phyloP scores from a whole-genome alignment of 441 rosid species.

The Flueggea neowawraea region DNA sequence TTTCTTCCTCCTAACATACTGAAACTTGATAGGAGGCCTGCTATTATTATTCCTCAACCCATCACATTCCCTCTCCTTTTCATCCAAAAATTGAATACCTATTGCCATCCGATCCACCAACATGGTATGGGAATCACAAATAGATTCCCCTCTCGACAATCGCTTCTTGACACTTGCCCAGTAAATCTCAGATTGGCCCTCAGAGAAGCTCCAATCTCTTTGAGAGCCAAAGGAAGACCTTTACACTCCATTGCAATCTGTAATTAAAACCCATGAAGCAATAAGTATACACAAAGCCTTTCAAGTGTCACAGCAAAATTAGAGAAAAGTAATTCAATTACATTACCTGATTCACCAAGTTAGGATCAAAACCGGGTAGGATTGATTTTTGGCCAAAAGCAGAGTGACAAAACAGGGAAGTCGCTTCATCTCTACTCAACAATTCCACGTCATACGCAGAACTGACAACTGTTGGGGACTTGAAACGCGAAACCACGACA shows the following conservation, averaged over 20 bases:
- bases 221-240: slow-evolving; percentile 88
- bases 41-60: no score
- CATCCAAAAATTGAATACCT: slow-evolving; percentile 49
- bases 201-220: slow-evolving; percentile 75
- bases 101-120: slow-evolving; percentile 62
- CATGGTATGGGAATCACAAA: slow-evolving; percentile 56
- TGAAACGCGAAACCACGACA: slow-evolving; percentile 72
- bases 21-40: no score
- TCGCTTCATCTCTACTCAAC: slow-evolving; percentile 56
- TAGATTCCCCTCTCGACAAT: slow-evolving; percentile 64
- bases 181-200: slow-evolving; percentile 50
- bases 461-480: slow-evolving; percentile 31
- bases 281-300: no score
- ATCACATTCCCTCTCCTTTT: slow-evolving; percentile 57
- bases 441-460: slow-evolving; percentile 51
- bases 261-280: neutral
- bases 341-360: slow-evolving; percentile 62
- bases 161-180: slow-evolving; percentile 65
- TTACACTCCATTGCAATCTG: slow-evolving; percentile 75
- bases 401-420: slow-evolving; percentile 57
- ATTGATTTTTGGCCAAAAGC: slow-evolving; percentile 62
- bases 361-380: slow-evolving; percentile 42
- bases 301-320: no score
- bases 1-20: no score
- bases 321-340: neutral